These are phyloP conservation scores for Aegilops sharonensis DNA, from an alignment of 176 grass and related monocot species.

Conservation along the genomic window DNA sequence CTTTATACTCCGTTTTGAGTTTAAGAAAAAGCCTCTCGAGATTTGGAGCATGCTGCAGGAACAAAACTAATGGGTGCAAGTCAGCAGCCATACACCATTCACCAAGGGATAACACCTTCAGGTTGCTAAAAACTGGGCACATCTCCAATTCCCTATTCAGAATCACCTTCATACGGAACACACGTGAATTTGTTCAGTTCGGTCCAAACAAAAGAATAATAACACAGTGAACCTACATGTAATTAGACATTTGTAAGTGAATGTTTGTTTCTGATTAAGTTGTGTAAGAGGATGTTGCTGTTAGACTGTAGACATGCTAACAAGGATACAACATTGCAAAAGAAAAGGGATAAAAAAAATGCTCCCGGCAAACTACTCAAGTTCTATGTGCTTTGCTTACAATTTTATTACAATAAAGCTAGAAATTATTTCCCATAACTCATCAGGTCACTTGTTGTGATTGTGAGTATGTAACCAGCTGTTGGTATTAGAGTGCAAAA, in stretches of 20 bases:
- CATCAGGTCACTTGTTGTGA: background rate
- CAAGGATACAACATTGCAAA: no score
- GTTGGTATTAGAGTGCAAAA: background rate
- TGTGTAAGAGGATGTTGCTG: background rate
- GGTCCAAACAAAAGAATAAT: background rate
- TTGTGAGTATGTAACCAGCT: background rate
- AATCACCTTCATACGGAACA: constrained; percentile 8
- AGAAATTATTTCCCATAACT: background rate
- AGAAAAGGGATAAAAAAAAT: no score
- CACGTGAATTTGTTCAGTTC: background rate
- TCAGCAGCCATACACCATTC: constrained; percentile 31
- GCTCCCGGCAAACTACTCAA: background rate
- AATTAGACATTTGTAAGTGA: background rate
- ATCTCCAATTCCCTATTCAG: background rate
- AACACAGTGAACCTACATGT: background rate
- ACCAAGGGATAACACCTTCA: constrained; percentile 26
- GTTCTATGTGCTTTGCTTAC: background rate
- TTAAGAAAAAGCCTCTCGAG: constrained; percentile 21
- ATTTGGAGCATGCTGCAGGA: constrained; percentile 20
- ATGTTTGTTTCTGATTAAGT: background rate
- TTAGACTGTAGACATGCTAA: background rate
- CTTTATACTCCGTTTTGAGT: background rate
- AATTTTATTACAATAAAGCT: background rate
- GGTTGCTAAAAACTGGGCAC: background rate
- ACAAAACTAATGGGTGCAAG: constrained; percentile 12